Evolutionary conservation across 2,329 filamentous ascomycete species (phyloP).

Genomic region (Pseudocercospora cruenta): DNA sequence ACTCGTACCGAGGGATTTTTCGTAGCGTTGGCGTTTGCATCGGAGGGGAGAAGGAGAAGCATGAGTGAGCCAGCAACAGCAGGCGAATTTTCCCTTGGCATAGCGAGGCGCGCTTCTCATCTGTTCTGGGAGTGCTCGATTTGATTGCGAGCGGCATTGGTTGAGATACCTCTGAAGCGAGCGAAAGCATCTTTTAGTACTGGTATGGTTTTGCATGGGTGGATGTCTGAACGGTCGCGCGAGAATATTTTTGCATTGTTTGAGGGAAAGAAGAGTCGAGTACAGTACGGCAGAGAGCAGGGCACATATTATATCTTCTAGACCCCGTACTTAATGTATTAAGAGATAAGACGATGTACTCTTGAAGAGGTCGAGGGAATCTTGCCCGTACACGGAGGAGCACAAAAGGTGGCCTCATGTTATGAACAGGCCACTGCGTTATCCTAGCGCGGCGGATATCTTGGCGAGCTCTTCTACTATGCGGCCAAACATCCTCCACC

Average conservation of each 20-base stretch:
- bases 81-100: slow-evolving; percentile 9
- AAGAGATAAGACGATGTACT: background rate
- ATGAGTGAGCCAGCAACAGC: background rate
- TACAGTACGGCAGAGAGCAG: background rate
- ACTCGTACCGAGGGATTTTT: background rate
- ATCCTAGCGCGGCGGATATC: too few relatives aligned
- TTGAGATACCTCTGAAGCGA: slow-evolving; percentile 23
- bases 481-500: too few relatives aligned
- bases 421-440: too few relatives aligned
- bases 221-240: background rate
- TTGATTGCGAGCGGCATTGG: slow-evolving; percentile 9
- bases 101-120: slow-evolving; percentile 13
- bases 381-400: too few relatives aligned
- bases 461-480: too few relatives aligned
- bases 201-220: background rate
- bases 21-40: slow-evolving; percentile 4
- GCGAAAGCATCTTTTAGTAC: slow-evolving; percentile 1
- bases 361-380: too few relatives aligned
- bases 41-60: background rate
- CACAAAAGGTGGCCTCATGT: too few relatives aligned
- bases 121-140: too few relatives aligned
- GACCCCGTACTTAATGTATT: background rate
- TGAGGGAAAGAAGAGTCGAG: background rate
- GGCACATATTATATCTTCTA: background rate
- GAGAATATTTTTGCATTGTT: background rate